Base-by-base conservation (phyloP, 1,284 basidiomycete genomes). In the Apiotrichum sp. region DNA sequence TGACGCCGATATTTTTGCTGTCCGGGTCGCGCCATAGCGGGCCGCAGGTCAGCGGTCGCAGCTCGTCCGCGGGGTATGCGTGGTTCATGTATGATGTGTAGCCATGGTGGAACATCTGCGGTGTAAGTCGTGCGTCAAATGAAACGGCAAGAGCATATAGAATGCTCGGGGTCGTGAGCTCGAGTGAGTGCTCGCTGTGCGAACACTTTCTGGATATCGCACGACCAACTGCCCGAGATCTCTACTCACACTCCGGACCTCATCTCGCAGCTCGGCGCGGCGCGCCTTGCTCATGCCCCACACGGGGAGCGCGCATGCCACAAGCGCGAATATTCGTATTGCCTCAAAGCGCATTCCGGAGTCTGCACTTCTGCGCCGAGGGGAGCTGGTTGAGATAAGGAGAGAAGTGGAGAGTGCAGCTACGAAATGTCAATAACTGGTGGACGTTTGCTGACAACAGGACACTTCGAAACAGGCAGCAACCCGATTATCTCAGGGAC, bases 31-130 rank as follows among this genome's bases (percentile, higher is more conserved):
- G 70, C 43, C 48, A 22, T n/a, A 70, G 56, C 6, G 73, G 71
- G 33, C 79, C 81, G 71, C 93, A 97, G 11, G 88, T 85, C n/a
- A 96, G 74, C 1, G 93, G 92, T 14, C 85, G 84, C 33, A 96
- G 80, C 86, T 96, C 77, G 58, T 79, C 77, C 40, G 72, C 72
- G 6, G 75, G 75, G 65, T 72, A 76, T 16, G 74, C 75, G 57
- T 74, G 65, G 33, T 61, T 61, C 68, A 77, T 73, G 58, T 77
- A 77, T 34, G 71, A 67, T 6, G 68, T 63, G 57, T 65, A 76
- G 8, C 73, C 75, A 63, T 74, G 73, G 50, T 64, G 55, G 62
- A 73, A 76, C 35, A 74, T 62, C 73, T 75, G 55, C 6, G 14
- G 29, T 11, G 53, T 54, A 16, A 54, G 47, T 47, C 13, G 4